A percentile compares a stretch with the other conserved stretches of the same genome.
These are phyloP conservation scores for Lachnum nothofagi DNA, from an alignment of 2,329 filamentous ascomycete species.

Conservation along the genomic window DNA sequence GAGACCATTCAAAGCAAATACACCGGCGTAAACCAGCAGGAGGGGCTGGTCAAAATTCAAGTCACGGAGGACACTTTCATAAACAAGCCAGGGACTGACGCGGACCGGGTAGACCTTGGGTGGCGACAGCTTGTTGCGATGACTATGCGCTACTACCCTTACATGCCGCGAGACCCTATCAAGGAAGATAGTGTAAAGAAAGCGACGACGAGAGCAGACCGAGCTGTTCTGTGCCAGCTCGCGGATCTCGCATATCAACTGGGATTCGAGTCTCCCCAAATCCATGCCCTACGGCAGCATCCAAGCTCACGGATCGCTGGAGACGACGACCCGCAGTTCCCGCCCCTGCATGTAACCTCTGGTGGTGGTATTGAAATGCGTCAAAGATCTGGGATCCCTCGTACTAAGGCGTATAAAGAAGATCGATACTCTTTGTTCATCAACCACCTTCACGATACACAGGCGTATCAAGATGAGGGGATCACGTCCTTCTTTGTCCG, in stretches of 20 bases:
- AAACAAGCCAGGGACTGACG: not conserved
- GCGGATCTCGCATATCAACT: slow-evolving; percentile 8
- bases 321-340: too few species aligned
- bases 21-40: slow-evolving; percentile 4
- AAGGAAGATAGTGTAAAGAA: slow-evolving; percentile 21
- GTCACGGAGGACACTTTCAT: slow-evolving; percentile 20
- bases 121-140: slow-evolving; percentile 3
- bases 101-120: slow-evolving; percentile 1
- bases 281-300: slow-evolving; percentile 4
- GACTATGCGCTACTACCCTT: slow-evolving; percentile 3
- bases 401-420: slow-evolving; percentile 12
- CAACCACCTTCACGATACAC: slow-evolving; percentile 17
- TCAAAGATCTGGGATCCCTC: slow-evolving; percentile 9
- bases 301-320: too few species aligned
- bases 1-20: slow-evolving; percentile 13
- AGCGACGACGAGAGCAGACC: slow-evolving; percentile 2
- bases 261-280: slow-evolving; percentile 14
- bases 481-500: slow-evolving; percentile 25
- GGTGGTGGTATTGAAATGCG: slow-evolving; percentile 4
- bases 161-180: slow-evolving; percentile 1
- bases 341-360: slow-evolving; percentile 1
- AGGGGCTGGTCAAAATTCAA: slow-evolving; percentile 24
- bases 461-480: slow-evolving; percentile 14
- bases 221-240: slow-evolving; percentile 10
- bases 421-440: slow-evolving; percentile 18